Evolutionary conservation across 2,329 filamentous ascomycete species (phyloP).

Genomic region (Fusarium fujikuroi): DNA sequence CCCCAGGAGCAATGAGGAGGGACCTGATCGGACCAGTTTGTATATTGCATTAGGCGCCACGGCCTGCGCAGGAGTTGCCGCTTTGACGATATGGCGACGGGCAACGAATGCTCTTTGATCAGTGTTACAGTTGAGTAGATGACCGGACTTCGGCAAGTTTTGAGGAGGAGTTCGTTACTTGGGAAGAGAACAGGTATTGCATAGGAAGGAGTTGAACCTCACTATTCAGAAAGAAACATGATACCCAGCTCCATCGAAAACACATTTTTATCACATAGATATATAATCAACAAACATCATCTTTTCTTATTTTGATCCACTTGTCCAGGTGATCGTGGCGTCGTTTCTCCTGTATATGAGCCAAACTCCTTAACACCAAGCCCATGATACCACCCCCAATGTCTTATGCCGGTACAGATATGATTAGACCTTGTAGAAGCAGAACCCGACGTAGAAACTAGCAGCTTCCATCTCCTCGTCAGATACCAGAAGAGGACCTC

Average conservation of each 20-base stretch:
- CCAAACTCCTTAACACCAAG: slow-evolving; percentile 11
- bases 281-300: slow-evolving; percentile 33
- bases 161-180: background rate
- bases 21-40: slow-evolving; percentile 82
- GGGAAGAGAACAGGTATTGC: slow-evolving; percentile 6
- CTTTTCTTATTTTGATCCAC: slow-evolving; percentile 17
- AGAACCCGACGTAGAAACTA: slow-evolving; percentile 92
- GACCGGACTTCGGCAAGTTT: background rate
- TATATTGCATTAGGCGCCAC: slow-evolving; percentile 86
- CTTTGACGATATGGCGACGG: slow-evolving; percentile 72
- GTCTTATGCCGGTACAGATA: background rate
- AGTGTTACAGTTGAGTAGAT: background rate
- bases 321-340: background rate
- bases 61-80: slow-evolving; percentile 70
- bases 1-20: slow-evolving; percentile 88
- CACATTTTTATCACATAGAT: slow-evolving; percentile 23
- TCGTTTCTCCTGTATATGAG: background rate
- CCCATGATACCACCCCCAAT: background rate
- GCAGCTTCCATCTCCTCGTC: slow-evolving; percentile 93
- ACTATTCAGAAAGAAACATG: slow-evolving; percentile 42
- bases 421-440: slow-evolving; percentile 88
- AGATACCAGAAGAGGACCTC: slow-evolving; percentile 75
- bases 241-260: slow-evolving; percentile 47
- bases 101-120: slow-evolving; percentile 60
- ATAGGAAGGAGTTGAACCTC: slow-evolving; percentile 41